Evolutionary conservation across 2,329 filamentous ascomycete species (phyloP), one percentile per base, ranked within the genome.

Genomic region (Helotiales sp.): DNA sequence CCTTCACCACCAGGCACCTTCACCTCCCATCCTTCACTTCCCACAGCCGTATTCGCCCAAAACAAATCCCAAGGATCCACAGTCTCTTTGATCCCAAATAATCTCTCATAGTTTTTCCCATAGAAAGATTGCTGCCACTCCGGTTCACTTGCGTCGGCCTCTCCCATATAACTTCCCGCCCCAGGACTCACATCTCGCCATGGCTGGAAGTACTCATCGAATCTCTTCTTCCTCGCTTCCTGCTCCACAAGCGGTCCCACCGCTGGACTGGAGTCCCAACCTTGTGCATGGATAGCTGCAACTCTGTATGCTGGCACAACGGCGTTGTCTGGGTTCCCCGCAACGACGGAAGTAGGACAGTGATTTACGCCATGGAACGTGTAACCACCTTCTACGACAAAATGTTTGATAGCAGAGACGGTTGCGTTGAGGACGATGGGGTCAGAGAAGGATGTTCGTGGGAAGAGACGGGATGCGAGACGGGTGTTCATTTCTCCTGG

Each of bases 51-150:
- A 3, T 48, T 52, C 19, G 53, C 59, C 53, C 58, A 66, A 51
- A 79, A 80, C 3, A 83, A 58, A 1, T 66, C 66, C 1, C 69
- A 51, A 1, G 76, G 72, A 61, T 82, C 82, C 59, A 77, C 80
- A 61, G 74, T 75, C 52, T 70, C 63, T 75, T 85, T 85, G 27
- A 83, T 70, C 2, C 54, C 36, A 5, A 73, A 58, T 6, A 82
- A 63, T 6, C 62, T 59, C 1, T 66, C 56, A 55, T 81, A 81
- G 13, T 62, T 62, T 7, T 25, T 25, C 5, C 63, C 62, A 57
- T 54, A 61, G 46, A 66, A 64, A 29, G 34, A 50, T 19, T 58
- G 36, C 17, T 59, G 71, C 67, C 72, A 80, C 33, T 75, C 61
- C 0, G 70, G 70, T 66, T 79, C 72, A 38, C 67, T 67, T 48